Percentiles rank a stretch among this genome's conserved stretches.
These are phyloP conservation scores for Eucalyptus urophylla DNA, from an alignment of 345 rosid species.

Conservation along the genomic window DNA sequence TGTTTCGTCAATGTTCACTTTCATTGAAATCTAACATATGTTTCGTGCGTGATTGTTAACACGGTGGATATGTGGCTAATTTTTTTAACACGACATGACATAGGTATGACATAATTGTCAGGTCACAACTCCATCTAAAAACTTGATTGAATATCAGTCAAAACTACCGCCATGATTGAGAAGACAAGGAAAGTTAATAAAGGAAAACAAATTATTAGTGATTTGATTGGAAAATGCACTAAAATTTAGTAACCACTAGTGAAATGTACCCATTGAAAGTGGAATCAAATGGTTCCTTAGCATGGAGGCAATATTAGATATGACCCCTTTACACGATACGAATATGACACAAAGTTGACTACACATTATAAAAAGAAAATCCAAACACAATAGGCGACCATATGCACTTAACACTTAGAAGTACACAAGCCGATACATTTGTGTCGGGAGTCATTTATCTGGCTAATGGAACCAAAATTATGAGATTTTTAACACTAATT, in stretches of 20 bases:
- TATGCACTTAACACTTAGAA: background rate
- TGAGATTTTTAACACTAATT: background rate
- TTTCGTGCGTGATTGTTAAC: rapidly evolving
- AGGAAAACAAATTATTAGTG: background rate
- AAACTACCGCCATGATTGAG: background rate
- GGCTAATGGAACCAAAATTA: background rate
- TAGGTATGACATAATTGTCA: background rate
- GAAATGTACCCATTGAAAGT: background rate
- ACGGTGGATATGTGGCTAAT: background rate
- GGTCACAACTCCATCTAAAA: rapidly evolving
- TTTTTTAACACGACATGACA: rapidly evolving
- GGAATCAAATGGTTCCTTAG: background rate
- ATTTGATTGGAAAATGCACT: background rate
- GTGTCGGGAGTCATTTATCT: background rate
- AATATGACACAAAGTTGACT: background rate
- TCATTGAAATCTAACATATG: background rate
- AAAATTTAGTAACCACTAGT: background rate
- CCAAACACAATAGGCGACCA: background rate
- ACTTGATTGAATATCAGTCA: too few species aligned
- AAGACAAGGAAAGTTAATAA: background rate
- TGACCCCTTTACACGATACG: background rate
- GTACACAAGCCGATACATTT: background rate
- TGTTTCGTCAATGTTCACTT: background rate
- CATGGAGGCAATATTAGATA: background rate
- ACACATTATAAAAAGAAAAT: background rate